Base-by-base conservation (phyloP, 2,329 filamentous ascomycete species). In the Xylariaceae sp. region DNA sequence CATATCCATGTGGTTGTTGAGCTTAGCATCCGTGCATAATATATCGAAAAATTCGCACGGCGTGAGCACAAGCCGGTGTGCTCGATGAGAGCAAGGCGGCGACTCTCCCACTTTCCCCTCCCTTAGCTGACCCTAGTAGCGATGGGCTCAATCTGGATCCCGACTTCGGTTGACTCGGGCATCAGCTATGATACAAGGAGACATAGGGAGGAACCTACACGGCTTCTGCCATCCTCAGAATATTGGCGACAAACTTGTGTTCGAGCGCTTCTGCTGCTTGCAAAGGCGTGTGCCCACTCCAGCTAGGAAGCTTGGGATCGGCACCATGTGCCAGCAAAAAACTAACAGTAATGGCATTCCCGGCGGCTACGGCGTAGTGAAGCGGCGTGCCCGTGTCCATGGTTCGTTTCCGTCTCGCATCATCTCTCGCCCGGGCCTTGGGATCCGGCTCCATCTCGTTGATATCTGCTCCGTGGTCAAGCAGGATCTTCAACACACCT, bases 371-470 rank as follows among this genome's bases (percentile, higher is more conserved):
- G 9, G 50, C 50, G 33, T 53, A 53, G 32, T 53, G 48, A 35
- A 53, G 47, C 8, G 50, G 50, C 3, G 50, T 53, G 19, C 50
- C 50, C 2, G 50, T 53, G 22, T 53, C 50, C 22, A 50, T 43
- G 16, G 48, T 53, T 16, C 50, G 44, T 40, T 42, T 50, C 38
- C 50, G 44, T 39, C 50, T 46, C 19, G 37, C 28, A 39, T 53
- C 49, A 19, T 53, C 50, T 36, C 50, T 49, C 9, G 50, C 48
- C 31, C 50, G 44, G 13, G 47, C 39, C 35, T 53, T 53, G n/a
- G 50, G 50, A 26, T 53, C 50, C 16, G 50, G 50, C 43, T 53
- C 50, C 50, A 53, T 53, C 41, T 53, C 50, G 41, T 53, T 53
- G 15, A 53, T 46, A 16, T 53, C 44, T 30, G 50, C 50, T 16